phyloP scores from a whole-genome alignment of 2,329 filamentous ascomycete species.

The Fusarium chlamydosporum region DNA sequence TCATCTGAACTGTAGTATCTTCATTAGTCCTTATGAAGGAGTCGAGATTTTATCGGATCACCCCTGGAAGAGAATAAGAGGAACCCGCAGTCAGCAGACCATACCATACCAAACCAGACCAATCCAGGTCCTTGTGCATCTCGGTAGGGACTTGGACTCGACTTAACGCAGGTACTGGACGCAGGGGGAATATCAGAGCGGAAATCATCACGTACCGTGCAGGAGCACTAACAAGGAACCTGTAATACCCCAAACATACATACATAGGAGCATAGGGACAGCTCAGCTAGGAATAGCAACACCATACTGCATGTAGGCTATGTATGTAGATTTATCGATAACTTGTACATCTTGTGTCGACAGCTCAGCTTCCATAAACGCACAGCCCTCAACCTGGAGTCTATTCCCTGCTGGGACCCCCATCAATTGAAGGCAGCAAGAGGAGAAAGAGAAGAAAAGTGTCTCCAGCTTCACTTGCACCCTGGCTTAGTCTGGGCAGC shows the following conservation, averaged over 20 bases:
- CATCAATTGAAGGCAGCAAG: slow-evolving; percentile 24
- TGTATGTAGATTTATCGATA: slow-evolving; percentile 2
- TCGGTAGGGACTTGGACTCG: slow-evolving; percentile 16
- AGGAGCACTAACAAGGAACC: slow-evolving; percentile 33
- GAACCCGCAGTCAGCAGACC: slow-evolving; percentile 37
- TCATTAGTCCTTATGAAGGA: background rate
- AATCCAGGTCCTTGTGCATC: slow-evolving; percentile 12
- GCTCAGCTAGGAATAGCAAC: slow-evolving; percentile 29
- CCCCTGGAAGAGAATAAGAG: background rate
- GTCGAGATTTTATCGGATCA: background rate
- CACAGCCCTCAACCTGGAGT: slow-evolving; percentile 43
- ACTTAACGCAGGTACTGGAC: slow-evolving; percentile 42
- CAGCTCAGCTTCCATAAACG: slow-evolving; percentile 35
- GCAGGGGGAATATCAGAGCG: slow-evolving; percentile 33
- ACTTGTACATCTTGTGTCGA: slow-evolving; percentile 19
- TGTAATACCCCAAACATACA: slow-evolving; percentile 10
- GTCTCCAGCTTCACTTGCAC: slow-evolving; percentile 40
- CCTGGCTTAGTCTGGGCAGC: slow-evolving; percentile 27
- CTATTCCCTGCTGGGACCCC: slow-evolving; percentile 27
- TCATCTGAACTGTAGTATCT: background rate
- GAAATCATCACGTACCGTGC: slow-evolving; percentile 46
- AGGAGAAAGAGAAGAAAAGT: slow-evolving; percentile 16
- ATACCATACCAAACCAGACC: slow-evolving; percentile 12
- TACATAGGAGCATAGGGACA: slow-evolving; percentile 4
- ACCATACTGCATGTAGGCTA: background rate